These are phyloP conservation scores for Chrysoporthe austroafricana DNA, from an alignment of 2,329 filamentous ascomycete species.

Conservation along the genomic window DNA sequence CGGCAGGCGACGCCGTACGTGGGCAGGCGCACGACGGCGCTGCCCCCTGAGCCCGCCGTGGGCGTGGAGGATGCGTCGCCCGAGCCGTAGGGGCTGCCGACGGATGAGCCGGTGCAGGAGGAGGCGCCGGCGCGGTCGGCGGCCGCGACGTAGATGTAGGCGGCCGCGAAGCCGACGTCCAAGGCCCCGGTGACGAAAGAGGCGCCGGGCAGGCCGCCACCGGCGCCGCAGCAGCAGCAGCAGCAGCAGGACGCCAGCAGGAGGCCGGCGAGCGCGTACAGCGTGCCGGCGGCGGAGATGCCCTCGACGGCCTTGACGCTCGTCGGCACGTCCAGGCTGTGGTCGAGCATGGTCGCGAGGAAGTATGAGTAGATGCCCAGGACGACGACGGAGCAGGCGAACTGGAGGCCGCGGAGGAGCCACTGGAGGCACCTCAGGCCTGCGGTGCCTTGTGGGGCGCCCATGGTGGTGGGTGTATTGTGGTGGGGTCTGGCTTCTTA, in stretches of 20 bases:
- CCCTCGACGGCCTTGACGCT: conserved; percentile 66
- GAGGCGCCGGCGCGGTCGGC: conserved; percentile 63
- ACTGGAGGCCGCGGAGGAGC: conserved; percentile 63
- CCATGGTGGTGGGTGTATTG: conserved; percentile 45
- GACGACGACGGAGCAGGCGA: conserved; percentile 64
- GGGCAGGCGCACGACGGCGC: conserved; percentile 38
- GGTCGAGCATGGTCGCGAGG: conserved; percentile 61
- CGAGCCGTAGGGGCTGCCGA: conserved; percentile 59
- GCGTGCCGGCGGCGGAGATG: conserved; percentile 61
- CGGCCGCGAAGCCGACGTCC: conserved; percentile 64
- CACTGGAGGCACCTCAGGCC: conserved; percentile 58
- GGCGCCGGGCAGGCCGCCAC: conserved; percentile 64
- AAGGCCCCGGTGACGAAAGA: conserved; percentile 64
- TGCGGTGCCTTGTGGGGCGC: conserved; percentile 52
- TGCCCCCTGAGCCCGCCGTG: conserved; percentile 42
- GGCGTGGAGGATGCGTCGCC: conserved; percentile 51
- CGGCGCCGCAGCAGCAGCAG: no score
- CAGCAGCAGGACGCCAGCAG: conserved; percentile 65
- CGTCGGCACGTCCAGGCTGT: conserved; percentile 55
- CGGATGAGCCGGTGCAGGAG: conserved; percentile 59
- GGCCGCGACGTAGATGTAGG: conserved; percentile 67
- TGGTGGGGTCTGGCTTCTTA: no score
- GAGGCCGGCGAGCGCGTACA: conserved; percentile 66
- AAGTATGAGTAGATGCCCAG: conserved; percentile 71
- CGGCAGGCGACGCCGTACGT: conserved; percentile 50